These are phyloP conservation scores for Cercophora scortea DNA, from an alignment of 495 filamentous ascomycete genomes.

Conservation along the genomic window DNA sequence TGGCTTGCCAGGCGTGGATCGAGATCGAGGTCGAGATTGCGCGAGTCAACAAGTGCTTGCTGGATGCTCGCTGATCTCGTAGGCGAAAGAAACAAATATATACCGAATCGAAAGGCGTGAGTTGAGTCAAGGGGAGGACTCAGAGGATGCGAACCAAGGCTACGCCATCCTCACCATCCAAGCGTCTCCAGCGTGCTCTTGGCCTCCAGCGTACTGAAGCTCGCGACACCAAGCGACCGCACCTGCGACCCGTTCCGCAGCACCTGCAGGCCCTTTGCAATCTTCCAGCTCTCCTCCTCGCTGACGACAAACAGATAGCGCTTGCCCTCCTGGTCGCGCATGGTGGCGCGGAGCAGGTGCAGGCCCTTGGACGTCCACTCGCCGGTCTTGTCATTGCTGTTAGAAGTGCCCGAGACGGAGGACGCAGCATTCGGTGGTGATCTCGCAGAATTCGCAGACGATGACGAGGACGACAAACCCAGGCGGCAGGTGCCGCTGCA, in stretches of 20 bases:
- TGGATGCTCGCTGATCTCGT: too few species aligned
- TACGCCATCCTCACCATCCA: conserved; percentile 41
- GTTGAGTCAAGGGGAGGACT: neutral
- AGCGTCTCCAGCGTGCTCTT: conserved; percentile 52
- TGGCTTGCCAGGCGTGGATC: too few species aligned
- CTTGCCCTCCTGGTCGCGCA: conserved; percentile 78
- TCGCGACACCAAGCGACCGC: conserved; percentile 55
- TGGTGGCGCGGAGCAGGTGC: conserved; percentile 73
- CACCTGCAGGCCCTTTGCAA: conserved; percentile 69
- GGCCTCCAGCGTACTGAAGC: conserved; percentile 52
- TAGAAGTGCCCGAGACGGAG: conserved; percentile 23
- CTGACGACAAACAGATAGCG: conserved; percentile 74
- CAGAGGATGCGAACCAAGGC: neutral
- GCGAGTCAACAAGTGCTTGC: too few species aligned
- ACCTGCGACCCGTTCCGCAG: conserved; percentile 65
- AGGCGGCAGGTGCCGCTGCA: conserved; percentile 57
- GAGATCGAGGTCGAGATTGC: too few species aligned
- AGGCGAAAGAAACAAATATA: too few species aligned
- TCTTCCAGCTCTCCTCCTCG: conserved; percentile 89
- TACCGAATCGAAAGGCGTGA: too few species aligned
- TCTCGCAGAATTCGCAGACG: neutral
- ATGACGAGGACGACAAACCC: conserved; percentile 16
- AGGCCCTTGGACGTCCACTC: conserved; percentile 47
- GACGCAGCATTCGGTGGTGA: conserved; percentile 10
- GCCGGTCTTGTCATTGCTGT: conserved; percentile 31